Conservation (phyloP, 2,329 filamentous ascomycete genomes). For the Alternaria longipes region DNA sequence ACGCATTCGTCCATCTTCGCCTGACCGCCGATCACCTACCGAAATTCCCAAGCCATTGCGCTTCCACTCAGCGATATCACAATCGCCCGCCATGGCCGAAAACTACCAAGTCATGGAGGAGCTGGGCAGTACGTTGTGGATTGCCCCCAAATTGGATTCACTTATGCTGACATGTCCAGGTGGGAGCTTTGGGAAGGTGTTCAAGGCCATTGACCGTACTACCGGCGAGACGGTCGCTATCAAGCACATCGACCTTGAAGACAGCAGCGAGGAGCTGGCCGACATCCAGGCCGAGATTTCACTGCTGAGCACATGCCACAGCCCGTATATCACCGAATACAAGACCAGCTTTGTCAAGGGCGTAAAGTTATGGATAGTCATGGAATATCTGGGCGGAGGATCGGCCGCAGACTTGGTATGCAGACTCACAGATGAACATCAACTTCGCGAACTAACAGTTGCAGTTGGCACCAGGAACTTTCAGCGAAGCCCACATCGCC, state of each 20-base stretch:
- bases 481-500: constrained; percentile 89
- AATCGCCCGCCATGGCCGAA: constrained; percentile 70
- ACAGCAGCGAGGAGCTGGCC: constrained; percentile 96
- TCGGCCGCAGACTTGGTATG: constrained; percentile 91
- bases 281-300: constrained; percentile 98
- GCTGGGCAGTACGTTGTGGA: constrained; percentile 78
- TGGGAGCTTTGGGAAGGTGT: constrained; percentile 95
- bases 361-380: constrained; percentile 98
- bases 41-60: constrained; percentile 24
- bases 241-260: constrained; percentile 99
- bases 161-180: constrained; percentile 60
- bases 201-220: constrained; percentile 90
- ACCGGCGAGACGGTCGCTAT: constrained; percentile 96
- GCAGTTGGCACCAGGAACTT: constrained; percentile 87
- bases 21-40: constrained; percentile 30
- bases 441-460: constrained; percentile 29
- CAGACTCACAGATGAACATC: background rate
- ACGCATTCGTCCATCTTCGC: constrained; percentile 34
- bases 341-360: constrained; percentile 95
- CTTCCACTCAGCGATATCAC: constrained; percentile 30
- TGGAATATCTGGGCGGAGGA: constrained; percentile 96
- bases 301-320: constrained; percentile 92
- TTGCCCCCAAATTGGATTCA: background rate
- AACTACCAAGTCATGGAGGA: constrained; percentile 97
- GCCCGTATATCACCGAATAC: constrained; percentile 94